Evolutionary conservation across 805 yeast species (phyloP), one percentile per base, ranked within the genome.

Genomic region (Blastobotrys attinorum): DNA sequence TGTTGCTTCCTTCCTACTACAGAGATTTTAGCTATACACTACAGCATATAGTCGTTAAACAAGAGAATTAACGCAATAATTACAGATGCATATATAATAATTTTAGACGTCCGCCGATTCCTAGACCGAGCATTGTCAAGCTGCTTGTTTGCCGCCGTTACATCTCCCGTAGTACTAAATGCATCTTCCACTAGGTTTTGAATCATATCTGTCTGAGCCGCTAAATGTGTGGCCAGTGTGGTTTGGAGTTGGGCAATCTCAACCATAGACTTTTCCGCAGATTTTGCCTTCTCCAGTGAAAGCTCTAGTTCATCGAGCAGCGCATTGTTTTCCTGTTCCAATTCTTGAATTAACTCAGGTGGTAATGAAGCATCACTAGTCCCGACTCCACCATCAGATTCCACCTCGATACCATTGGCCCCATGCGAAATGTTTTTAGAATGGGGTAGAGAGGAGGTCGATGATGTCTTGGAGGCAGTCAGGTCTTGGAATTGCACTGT

Each of bases 231-330:
- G 10, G 85, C 72, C 43, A 88, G 67, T 56, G 85, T 92, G 20
- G 79, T 70, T 56, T 88, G 90, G 48, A 89, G 61, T 43, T 79
- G 75, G 1, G 88, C 73, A 35, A 89, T 81, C 56, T 86, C 96
- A 17, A 55, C 53, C 51, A 67, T 56, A 22, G 69, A 62, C 50
- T 55, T 56, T 48, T 66, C 71, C 2, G 70, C 70, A 31, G 53
- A 54, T 34, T 58, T 54, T 2, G 67, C 69, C 46, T 65, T 61
- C 35, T 58, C 61, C 16, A 64, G 56, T 7, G 63, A 57, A 15
- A 57, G 54, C 39, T 59, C 60, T 32, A 66, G 59, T 37, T 63
- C 67, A 8, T 62, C 61, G 5, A 66, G 54, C 17, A 67, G 54
- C 8, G 56, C 64, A 31, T 51, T 53, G 42, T 64, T 65, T 43